Conservation (phyloP, 495 filamentous ascomycete species). For the Geopyxis carbonaria region DNA sequence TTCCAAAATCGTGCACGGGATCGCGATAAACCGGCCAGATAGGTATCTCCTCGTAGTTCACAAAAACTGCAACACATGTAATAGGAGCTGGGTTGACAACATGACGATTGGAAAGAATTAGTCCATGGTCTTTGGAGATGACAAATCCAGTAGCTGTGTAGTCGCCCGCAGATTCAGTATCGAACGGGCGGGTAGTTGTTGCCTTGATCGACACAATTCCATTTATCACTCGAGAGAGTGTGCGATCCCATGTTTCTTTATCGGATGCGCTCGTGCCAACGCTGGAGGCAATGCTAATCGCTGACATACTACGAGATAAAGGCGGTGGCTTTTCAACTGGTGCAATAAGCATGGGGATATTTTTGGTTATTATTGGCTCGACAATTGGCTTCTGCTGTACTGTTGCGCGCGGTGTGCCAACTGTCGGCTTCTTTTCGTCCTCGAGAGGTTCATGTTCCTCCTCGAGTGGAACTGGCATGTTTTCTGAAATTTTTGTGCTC, state of each 20-base stretch:
- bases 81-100: slow-evolving; percentile 25
- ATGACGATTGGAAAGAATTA: slow-evolving; percentile 25
- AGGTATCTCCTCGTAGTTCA: slow-evolving; percentile 26
- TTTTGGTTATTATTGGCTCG: slow-evolving; percentile 4
- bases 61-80: slow-evolving; percentile 25
- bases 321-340: slow-evolving; percentile 12
- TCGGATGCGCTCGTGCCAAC: slow-evolving; percentile 14
- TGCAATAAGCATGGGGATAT: slow-evolving; percentile 3
- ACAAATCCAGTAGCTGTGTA: slow-evolving; percentile 25
- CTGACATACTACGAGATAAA: slow-evolving; percentile 17
- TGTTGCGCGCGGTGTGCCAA: slow-evolving; percentile 9
- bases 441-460: too few species aligned
- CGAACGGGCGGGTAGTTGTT: slow-evolving; percentile 24
- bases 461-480: too few species aligned
- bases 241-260: slow-evolving; percentile 26
- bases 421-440: slow-evolving; percentile 8
- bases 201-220: slow-evolving; percentile 27
- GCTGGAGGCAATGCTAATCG: slow-evolving; percentile 19
- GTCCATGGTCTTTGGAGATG: slow-evolving; percentile 24
- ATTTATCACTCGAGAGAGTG: slow-evolving; percentile 24
- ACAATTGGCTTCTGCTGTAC: slow-evolving; percentile 3
- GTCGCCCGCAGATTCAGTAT: slow-evolving; percentile 25
- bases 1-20: slow-evolving; percentile 25
- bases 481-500: too few species aligned
- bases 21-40: slow-evolving; percentile 25